Evolutionary conservation across 2,329 filamentous ascomycete genomes (phyloP).

Genomic region (Tolypocladium sp.): DNA sequence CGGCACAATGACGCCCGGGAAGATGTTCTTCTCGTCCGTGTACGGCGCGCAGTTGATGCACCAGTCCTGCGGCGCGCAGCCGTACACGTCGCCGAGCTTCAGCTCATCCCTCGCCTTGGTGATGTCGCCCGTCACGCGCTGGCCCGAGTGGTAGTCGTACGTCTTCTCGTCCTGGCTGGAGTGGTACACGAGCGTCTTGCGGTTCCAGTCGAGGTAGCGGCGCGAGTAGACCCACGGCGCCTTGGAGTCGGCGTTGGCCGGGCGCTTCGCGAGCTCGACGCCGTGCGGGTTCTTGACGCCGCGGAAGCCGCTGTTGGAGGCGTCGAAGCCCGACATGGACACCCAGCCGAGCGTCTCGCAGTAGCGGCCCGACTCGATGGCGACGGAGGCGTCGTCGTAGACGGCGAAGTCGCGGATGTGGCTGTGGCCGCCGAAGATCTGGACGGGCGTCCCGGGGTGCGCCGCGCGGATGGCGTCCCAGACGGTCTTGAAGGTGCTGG

Average conservation of each 20-base stretch:
- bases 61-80: conserved; percentile 51
- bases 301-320: conserved; percentile 30
- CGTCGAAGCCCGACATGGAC: conserved; percentile 50
- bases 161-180: conserved; percentile 37
- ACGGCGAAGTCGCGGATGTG: conserved; percentile 58
- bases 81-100: conserved; percentile 46
- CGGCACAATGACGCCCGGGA: conserved; percentile 35
- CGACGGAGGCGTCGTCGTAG: conserved; percentile 52
- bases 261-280: conserved; percentile 28
- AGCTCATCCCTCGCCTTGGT: conserved; percentile 39
- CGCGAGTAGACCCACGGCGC: conserved; percentile 40
- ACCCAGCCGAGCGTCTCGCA: conserved; percentile 62
- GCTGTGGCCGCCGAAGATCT: conserved; percentile 56
- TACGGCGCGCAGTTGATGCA: conserved; percentile 47
- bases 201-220: conserved; percentile 61
- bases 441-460: conserved; percentile 49
- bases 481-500: conserved; percentile 34
- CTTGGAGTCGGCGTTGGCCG: conserved; percentile 25
- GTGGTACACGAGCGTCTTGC: conserved; percentile 56
- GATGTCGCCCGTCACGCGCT: conserved; percentile 38
- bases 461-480: conserved; percentile 48
- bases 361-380: conserved; percentile 54
- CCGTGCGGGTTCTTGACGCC: conserved; percentile 25
- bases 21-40: conserved; percentile 42
- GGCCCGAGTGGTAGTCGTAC: conserved; percentile 41